phyloP scores from a whole-genome alignment of 108 stramenopile genomes.

The Skeletonema grethae region DNA sequence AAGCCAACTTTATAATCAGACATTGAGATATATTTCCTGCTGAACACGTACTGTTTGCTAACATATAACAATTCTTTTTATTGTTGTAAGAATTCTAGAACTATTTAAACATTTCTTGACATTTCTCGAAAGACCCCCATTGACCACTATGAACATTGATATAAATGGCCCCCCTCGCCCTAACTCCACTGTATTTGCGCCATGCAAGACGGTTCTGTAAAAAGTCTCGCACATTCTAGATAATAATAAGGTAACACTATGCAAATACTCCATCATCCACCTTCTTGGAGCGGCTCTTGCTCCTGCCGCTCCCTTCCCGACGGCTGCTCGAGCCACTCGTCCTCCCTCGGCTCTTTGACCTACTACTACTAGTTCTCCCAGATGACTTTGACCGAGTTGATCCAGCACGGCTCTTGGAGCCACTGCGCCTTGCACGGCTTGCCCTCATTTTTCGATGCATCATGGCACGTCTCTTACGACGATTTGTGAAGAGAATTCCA shows the following conservation, averaged over 20 bases:
- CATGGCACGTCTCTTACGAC: conserved; percentile 82
- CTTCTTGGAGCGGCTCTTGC: conserved; percentile 45
- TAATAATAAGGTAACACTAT: conserved; percentile 22
- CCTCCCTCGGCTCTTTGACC: conserved; percentile 30
- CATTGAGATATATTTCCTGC: no score
- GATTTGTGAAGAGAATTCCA: conserved; percentile 87
- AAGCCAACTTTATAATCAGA: no score
- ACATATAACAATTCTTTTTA: not conserved
- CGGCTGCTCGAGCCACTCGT: conserved; percentile 49
- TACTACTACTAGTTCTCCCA: not conserved
- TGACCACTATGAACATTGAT: not conserved
- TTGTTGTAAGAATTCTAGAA: not conserved
- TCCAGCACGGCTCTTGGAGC: conserved; percentile 28
- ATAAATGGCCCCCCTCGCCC: not conserved
- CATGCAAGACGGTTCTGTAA: not conserved
- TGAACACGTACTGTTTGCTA: not conserved
- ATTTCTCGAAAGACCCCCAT: not conserved
- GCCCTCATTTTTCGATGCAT: conserved; percentile 87
- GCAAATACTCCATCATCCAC: conserved; percentile 61
- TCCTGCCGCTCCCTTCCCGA: conserved; percentile 34
- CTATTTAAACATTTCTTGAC: not conserved
- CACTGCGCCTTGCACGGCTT: conserved; percentile 40
- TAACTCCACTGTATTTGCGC: not conserved
- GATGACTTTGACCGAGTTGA: conserved; percentile 5
- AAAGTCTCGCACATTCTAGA: not conserved